A percentile compares a stretch with the other conserved stretches of the same genome.
Evolutionary conservation across 2,329 filamentous ascomycete species (phyloP).

Genomic region (Aspergillus pseudoviridinutans): DNA sequence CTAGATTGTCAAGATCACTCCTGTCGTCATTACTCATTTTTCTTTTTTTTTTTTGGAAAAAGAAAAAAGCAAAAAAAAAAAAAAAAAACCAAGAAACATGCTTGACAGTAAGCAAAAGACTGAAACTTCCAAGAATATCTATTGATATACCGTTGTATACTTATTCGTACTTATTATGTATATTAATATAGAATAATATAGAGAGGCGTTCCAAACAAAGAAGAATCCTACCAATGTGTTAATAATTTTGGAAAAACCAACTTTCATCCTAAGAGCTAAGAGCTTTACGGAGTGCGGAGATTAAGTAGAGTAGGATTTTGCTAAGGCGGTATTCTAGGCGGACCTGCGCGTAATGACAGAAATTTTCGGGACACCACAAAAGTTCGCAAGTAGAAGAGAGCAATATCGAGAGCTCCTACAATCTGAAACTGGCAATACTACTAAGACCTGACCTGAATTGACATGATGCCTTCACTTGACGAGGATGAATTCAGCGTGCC

Average conservation of each 20-base stretch:
- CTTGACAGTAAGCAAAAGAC: neutral
- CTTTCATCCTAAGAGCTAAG: neutral
- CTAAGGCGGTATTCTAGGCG: slow-evolving; percentile 1
- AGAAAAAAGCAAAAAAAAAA: no score
- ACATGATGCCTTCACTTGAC: slow-evolving; percentile 45
- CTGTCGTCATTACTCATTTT: neutral
- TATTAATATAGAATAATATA: neutral
- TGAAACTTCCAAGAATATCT: neutral
- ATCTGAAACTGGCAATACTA: neutral
- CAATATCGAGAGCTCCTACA: slow-evolving; percentile 1
- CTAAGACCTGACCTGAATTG: neutral
- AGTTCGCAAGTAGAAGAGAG: neutral
- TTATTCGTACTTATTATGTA: neutral
- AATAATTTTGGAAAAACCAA: neutral
- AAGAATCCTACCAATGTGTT: neutral
- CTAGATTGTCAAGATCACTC: neutral
- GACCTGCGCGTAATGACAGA: neutral
- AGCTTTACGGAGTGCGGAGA: neutral
- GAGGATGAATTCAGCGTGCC: slow-evolving; percentile 58
- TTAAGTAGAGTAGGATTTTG: neutral
- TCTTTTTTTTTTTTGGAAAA: no score
- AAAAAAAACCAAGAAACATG: neutral
- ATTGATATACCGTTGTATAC: neutral
- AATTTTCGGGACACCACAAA: slow-evolving; percentile 1
- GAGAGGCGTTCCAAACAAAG: neutral